Percentiles rank a stretch among this genome's conserved stretches.
These are phyloP conservation scores for Penicillium subrubescens DNA, from an alignment of 495 filamentous ascomycete species.

Conservation along the genomic window DNA sequence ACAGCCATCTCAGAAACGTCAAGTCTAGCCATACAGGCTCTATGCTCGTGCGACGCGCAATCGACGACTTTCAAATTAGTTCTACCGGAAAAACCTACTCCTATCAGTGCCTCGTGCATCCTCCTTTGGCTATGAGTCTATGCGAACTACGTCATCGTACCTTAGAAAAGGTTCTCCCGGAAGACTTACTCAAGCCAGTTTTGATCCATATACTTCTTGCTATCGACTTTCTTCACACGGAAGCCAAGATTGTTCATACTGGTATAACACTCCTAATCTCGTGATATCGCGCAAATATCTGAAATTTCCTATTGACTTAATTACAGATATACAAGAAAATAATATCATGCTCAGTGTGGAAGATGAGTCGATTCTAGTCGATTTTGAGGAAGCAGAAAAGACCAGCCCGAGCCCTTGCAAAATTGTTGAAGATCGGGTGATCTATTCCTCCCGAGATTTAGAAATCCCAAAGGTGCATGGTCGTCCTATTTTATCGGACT, in stretches of 20 bases:
- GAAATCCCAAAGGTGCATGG: constrained; percentile 12
- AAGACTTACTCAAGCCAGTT: constrained; percentile 17
- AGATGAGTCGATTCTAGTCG: constrained; percentile 31
- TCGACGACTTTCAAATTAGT: constrained; percentile 26
- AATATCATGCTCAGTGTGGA: constrained; percentile 34
- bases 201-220: constrained; percentile 34
- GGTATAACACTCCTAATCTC: constrained; percentile 27
- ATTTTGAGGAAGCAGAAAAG: constrained; percentile 30
- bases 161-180: constrained; percentile 8
- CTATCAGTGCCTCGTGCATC: constrained; percentile 33
- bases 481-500: constrained; percentile 29
- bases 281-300: too few relatives aligned
- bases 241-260: constrained; percentile 42
- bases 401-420: constrained; percentile 24
- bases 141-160: constrained; percentile 16
- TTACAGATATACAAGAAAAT: constrained; percentile 31
- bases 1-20: constrained; percentile 17
- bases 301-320: constrained; percentile 5
- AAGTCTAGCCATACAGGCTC: constrained; percentile 21
- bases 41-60: constrained; percentile 14
- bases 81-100: constrained; percentile 17
- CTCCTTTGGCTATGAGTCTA: constrained; percentile 29
- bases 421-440: constrained; percentile 16
- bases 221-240: constrained; percentile 35
- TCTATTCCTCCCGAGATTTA: constrained; percentile 26